Percentiles rank a stretch among this genome's conserved stretches.
Evolutionary conservation across 805 yeast species (phyloP).

Genomic region (Kodamaea fukazawae): DNA sequence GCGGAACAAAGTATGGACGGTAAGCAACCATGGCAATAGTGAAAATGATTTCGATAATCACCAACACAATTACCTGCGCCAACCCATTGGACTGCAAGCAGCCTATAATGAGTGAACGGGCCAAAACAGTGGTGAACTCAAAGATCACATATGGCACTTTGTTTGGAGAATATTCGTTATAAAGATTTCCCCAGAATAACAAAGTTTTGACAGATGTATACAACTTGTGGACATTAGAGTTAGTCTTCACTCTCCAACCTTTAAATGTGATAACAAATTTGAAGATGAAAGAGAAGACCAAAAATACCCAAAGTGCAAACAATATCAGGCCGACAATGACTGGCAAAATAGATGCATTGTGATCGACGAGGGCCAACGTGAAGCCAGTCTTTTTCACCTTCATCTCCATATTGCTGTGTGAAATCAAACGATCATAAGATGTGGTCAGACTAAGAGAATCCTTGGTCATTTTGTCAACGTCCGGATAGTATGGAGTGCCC

Average conservation of each 20-base stretch:
- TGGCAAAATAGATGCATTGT: constrained; percentile 1
- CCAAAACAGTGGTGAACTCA: constrained; percentile 30
- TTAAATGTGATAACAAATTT: constrained; percentile 26
- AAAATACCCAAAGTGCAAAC: constrained; percentile 22
- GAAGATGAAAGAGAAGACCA: constrained; percentile 22
- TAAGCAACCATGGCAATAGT: constrained; percentile 19
- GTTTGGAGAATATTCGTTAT: constrained; percentile 43
- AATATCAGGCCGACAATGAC: constrained; percentile 27
- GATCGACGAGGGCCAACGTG: background rate
- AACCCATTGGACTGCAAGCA: constrained; percentile 42
- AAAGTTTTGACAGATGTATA: constrained; percentile 49
- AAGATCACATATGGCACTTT: constrained; percentile 36
- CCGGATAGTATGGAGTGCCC: constrained; percentile 13
- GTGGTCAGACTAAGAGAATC: constrained; percentile 25
- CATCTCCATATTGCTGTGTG: too few relatives aligned
- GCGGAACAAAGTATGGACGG: constrained; percentile 28
- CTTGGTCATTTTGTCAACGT: constrained; percentile 12
- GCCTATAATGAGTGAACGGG: constrained; percentile 43
- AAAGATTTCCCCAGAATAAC: constrained; percentile 46
- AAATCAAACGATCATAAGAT: constrained; percentile 23
- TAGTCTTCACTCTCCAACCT: constrained; percentile 15
- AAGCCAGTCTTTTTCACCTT: too few relatives aligned
- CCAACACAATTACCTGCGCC: constrained; percentile 41
- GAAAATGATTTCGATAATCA: constrained; percentile 33
- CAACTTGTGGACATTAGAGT: constrained; percentile 26